A percentile compares a stretch with the other conserved stretches of the same genome.
Conservation (phyloP, 495 filamentous ascomycete genomes). For the Podospora conica region DNA sequence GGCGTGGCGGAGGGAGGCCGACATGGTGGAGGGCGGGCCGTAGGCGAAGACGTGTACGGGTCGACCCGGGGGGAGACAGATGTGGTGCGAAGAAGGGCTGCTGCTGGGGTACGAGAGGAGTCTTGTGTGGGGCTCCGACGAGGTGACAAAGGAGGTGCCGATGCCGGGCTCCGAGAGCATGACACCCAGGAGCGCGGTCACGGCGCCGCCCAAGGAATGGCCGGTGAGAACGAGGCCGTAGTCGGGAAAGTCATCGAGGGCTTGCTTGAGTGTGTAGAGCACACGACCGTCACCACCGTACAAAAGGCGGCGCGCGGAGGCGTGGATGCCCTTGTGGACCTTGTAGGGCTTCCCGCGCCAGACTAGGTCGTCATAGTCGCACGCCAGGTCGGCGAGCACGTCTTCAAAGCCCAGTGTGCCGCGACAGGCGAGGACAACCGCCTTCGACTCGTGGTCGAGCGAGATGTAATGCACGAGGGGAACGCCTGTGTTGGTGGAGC, state of each 20-base stretch:
- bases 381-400: constrained; percentile 73
- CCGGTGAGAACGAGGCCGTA: constrained; percentile 74
- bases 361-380: constrained; percentile 67
- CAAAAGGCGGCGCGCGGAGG: constrained; percentile 64
- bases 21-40: constrained; percentile 68
- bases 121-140: constrained; percentile 36
- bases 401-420: constrained; percentile 79
- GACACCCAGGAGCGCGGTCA: constrained; percentile 66
- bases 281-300: constrained; percentile 60
- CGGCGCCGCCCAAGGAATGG: constrained; percentile 70
- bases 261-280: constrained; percentile 61
- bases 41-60: constrained; percentile 77
- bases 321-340: constrained; percentile 79
- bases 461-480: constrained; percentile 75
- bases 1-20: constrained; percentile 60
- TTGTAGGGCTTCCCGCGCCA: constrained; percentile 64
- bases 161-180: constrained; percentile 60
- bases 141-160: constrained; percentile 41
- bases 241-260: constrained; percentile 61
- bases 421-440: constrained; percentile 67
- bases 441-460: constrained; percentile 70
- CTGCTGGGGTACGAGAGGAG: constrained; percentile 31
- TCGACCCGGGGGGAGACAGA: constrained; percentile 57
- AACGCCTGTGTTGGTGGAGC: constrained; percentile 65
- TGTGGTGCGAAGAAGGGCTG: constrained; percentile 14